Evolutionary conservation across 2,329 filamentous ascomycete genomes (phyloP).

Genomic region (Dendrostoma leiphaemia): DNA sequence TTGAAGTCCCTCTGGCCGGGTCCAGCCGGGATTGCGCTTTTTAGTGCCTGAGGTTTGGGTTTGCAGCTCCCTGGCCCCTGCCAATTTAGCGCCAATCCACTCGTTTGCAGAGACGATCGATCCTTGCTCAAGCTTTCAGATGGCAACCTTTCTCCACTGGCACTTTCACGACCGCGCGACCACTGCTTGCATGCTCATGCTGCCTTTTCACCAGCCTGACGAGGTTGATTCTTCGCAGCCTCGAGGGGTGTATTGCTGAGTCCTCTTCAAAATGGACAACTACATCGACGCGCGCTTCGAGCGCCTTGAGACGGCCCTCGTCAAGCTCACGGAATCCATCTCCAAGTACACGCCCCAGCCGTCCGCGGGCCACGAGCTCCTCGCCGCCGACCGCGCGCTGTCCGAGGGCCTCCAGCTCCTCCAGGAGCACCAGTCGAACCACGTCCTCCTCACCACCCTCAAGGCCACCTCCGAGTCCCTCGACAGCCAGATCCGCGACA

Average conservation of each 20-base stretch:
- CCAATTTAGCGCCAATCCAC: neutral
- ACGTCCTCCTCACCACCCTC: conserved; percentile 66
- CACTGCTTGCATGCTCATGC: too few relatives aligned
- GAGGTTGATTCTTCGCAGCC: neutral
- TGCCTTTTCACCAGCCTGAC: too few relatives aligned
- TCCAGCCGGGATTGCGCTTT: conserved; percentile 15
- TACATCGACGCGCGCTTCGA: conserved; percentile 62
- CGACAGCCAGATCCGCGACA: conserved; percentile 71
- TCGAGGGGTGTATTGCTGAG: too few relatives aligned
- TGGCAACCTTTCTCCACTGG: neutral
- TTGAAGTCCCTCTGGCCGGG: conserved; percentile 12
- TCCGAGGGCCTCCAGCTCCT: conserved; percentile 62
- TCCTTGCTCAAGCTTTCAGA: neutral
- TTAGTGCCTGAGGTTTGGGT: conserved; percentile 16
- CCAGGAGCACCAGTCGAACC: conserved; percentile 72
- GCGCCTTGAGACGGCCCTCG: conserved; percentile 64
- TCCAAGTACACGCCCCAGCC: conserved; percentile 77
- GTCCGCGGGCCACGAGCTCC: conserved; percentile 64
- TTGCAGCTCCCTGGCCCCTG: neutral
- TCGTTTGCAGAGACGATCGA: neutral
- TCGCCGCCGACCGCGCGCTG: conserved; percentile 68
- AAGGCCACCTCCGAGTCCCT: conserved; percentile 63
- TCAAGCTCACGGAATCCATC: conserved; percentile 73
- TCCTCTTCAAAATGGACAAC: conserved; percentile 52
- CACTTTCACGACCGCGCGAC: neutral